Conservation (phyloP, 495 filamentous ascomycete species). For the Melanomma pulvis-pyrius region DNA sequence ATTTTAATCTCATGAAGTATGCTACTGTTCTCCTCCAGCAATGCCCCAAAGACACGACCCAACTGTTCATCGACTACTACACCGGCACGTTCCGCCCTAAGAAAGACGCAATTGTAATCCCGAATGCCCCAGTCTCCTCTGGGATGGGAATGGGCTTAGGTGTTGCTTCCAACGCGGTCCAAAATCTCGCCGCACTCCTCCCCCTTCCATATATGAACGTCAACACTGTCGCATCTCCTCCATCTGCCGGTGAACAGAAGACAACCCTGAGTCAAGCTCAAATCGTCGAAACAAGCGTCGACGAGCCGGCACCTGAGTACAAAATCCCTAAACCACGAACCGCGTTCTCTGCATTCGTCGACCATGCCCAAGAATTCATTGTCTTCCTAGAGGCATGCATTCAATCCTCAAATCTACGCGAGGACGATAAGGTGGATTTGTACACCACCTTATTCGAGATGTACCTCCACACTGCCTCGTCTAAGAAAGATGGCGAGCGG, state of each 20-base stretch:
- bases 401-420: slow-evolving; percentile 64
- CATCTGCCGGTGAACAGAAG: slow-evolving; percentile 37
- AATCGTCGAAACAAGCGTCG: slow-evolving; percentile 45
- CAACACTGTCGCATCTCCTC: slow-evolving; percentile 44
- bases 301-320: slow-evolving; percentile 53
- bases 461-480: slow-evolving; percentile 85
- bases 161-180: slow-evolving; percentile 68
- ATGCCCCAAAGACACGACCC: slow-evolving; percentile 76
- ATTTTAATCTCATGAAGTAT: slow-evolving; percentile 91
- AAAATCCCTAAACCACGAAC: slow-evolving; percentile 78
- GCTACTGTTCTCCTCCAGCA: slow-evolving; percentile 85
- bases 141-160: slow-evolving; percentile 46
- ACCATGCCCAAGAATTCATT: slow-evolving; percentile 88
- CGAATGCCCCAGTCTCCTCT: slow-evolving; percentile 56
- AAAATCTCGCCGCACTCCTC: slow-evolving; percentile 79
- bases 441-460: slow-evolving; percentile 97
- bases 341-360: slow-evolving; percentile 95
- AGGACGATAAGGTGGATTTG: slow-evolving; percentile 78
- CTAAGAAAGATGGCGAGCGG: slow-evolving; percentile 69
- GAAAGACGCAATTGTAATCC: slow-evolving; percentile 60
- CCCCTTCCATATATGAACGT: slow-evolving; percentile 83
- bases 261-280: slow-evolving; percentile 45
- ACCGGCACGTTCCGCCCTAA: slow-evolving; percentile 79
- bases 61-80: slow-evolving; percentile 91
- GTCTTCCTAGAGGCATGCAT: slow-evolving; percentile 85